Evolutionary conservation across 2,329 filamentous ascomycete species (phyloP).

Genomic region (Colletotrichum tamarilloi): DNA sequence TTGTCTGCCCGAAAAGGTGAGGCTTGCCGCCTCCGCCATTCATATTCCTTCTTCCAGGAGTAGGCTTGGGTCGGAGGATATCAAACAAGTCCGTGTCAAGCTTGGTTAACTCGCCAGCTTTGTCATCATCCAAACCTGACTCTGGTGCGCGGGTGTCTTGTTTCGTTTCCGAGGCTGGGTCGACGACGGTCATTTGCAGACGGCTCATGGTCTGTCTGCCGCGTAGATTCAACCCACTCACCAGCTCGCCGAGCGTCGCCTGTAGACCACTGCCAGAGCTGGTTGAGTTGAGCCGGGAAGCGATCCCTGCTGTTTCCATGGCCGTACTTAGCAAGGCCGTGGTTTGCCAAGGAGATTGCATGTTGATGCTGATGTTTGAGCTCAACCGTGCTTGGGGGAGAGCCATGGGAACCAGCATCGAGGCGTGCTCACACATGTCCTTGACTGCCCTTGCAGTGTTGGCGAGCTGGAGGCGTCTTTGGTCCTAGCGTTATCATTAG

Average conservation of each 20-base stretch:
- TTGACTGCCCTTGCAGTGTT: slow-evolving; percentile 81
- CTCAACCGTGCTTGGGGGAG: slow-evolving; percentile 69
- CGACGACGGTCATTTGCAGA: slow-evolving; percentile 73
- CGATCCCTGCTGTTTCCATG: slow-evolving; percentile 82
- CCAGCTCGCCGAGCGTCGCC: slow-evolving; percentile 70
- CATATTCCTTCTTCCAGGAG: slow-evolving; percentile 27
- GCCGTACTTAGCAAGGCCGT: slow-evolving; percentile 81
- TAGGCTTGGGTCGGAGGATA: slow-evolving; percentile 27
- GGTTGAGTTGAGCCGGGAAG: slow-evolving; percentile 72
- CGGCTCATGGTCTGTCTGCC: slow-evolving; percentile 85
- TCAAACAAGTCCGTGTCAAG: slow-evolving; percentile 46
- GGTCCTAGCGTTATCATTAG: slow-evolving; percentile 53
- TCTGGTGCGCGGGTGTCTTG: slow-evolving; percentile 34
- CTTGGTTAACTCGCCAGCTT: slow-evolving; percentile 43
- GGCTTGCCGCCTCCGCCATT: slow-evolving; percentile 30
- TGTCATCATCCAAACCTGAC: slow-evolving; percentile 42
- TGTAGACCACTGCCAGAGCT: slow-evolving; percentile 45
- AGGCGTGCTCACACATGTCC: slow-evolving; percentile 76
- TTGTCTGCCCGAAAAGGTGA: slow-evolving; percentile 56
- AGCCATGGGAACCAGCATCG: slow-evolving; percentile 81
- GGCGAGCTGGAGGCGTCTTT: slow-evolving; percentile 71
- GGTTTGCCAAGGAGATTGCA: slow-evolving; percentile 79
- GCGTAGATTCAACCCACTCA: slow-evolving; percentile 75
- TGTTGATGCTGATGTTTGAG: slow-evolving; percentile 68
- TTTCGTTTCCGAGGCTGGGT: slow-evolving; percentile 27